These are phyloP conservation scores for Entrophospora sp. DNA, from an alignment of 192 early-diverging fungal genomes.

Conservation along the genomic window DNA sequence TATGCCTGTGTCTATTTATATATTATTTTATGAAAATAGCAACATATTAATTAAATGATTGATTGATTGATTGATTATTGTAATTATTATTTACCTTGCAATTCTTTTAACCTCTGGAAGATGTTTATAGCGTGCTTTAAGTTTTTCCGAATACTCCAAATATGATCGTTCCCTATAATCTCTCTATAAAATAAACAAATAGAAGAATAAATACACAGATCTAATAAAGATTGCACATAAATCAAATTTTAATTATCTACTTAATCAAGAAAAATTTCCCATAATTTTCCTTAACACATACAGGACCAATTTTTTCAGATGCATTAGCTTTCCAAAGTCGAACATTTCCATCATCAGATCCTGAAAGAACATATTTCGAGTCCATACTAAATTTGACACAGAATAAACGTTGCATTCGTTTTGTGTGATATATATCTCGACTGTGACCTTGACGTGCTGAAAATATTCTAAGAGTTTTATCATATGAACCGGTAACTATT, in stretches of 20 bases:
- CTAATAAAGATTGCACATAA: not conserved
- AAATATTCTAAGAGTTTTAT: constrained; percentile 86
- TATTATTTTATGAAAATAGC: not conserved
- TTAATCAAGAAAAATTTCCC: no score
- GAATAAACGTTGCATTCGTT: constrained; percentile 97
- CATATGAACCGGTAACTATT: constrained; percentile 94
- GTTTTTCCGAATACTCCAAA: constrained; percentile 72
- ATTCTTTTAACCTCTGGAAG: constrained; percentile 87
- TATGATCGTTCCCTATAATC: constrained; percentile 69
- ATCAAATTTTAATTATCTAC: no score
- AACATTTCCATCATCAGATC: constrained; percentile 96
- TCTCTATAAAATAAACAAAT: constrained; percentile 23
- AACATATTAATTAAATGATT: no score
- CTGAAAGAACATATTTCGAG: constrained; percentile 87
- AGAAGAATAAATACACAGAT: not conserved
- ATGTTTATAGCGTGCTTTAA: constrained; percentile 89
- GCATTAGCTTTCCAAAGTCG: constrained; percentile 94
- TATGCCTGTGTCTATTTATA: constrained; percentile 63
- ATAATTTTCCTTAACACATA: not conserved
- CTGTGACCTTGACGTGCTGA: constrained; percentile 68
- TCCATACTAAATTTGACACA: constrained; percentile 92
- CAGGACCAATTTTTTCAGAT: constrained; percentile 71
- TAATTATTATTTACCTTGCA: constrained; percentile 7
- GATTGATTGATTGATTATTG: not conserved
- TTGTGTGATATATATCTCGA: constrained; percentile 93